These are phyloP conservation scores for Microcos paniculata DNA, from an alignment of 345 rosid species.

Conservation along the genomic window DNA sequence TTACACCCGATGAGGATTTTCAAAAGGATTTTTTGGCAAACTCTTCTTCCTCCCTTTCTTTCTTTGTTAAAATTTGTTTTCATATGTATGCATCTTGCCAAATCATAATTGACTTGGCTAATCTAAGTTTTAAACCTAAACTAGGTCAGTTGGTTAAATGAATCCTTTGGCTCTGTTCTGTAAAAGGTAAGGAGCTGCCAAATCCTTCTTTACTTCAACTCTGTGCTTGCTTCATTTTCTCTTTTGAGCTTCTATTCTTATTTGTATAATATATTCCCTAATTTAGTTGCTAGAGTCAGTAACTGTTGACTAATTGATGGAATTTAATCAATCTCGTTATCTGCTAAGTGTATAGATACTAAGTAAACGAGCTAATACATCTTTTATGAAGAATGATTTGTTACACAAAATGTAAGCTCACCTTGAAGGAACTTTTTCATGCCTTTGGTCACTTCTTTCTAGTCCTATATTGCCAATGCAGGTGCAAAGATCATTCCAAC, in stretches of 20 bases:
- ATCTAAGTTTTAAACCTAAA: constrained; percentile 4
- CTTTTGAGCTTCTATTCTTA: neutral
- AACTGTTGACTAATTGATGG: neutral
- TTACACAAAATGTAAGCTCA: neutral
- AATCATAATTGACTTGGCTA: neutral
- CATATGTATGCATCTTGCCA: neutral
- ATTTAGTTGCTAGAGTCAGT: neutral
- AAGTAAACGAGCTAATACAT: neutral
- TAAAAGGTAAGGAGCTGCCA: neutral
- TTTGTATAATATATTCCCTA: neutral
- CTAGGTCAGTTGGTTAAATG: neutral
- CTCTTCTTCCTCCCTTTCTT: neutral
- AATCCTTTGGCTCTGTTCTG: neutral
- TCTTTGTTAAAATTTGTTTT: neutral
- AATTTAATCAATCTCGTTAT: neutral
- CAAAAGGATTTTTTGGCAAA: neutral
- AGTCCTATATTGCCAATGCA: neutral
- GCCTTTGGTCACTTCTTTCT: constrained; percentile 14
- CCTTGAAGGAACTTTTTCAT: constrained; percentile 10
- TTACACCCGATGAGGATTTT: neutral
- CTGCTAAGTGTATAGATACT: neutral
- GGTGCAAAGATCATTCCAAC: neutral
- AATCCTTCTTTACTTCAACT: neutral
- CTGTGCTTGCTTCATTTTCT: neutral
- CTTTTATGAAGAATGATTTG: neutral